Evolutionary conservation across 164 flowering plant species (phyloP), one percentile per base, ranked within the genome.

Genomic region (Paratinospora sagittata): DNA sequence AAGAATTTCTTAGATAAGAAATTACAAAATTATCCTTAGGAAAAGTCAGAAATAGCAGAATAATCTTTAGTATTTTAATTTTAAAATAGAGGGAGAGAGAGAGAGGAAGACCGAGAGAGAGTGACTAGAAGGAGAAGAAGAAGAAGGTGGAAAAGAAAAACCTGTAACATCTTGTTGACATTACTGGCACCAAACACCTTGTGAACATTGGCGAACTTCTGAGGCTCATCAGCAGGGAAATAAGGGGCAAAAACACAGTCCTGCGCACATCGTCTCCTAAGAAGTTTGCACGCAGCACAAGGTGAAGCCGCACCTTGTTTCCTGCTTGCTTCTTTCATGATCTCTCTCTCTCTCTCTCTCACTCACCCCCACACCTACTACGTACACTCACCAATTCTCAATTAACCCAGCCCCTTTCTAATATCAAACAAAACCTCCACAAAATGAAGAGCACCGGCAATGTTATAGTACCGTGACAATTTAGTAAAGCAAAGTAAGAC

Each of bases 121-220:
- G 58, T n/a, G n/a, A n/a, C n/a, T n/a, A 4, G 6, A 49, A 17
- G 11, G 58, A 49, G n/a, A 30, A 1, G 34, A 30, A 30, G 34
- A 30, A 30, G 34, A 4, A 4, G 34, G 34, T 30, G 34, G 34
- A 30, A 30, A 30, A 19, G 58, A 41, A 37, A n/a, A 64, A 90
- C 97, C 92, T 91, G 97, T 24, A 91, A 74, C 92, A 89, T 88
- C 79, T 91, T 91, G 90, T 88, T 91, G 79, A 91, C 94, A 82
- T 91, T 91, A 82, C 97, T 91, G 39, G 97, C 97, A 24, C 97
- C 97, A 68, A 91, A 91, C 24, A 91, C 97, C 82, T 87, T 88
- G 77, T 91, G 97, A 17, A 91, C 97, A 45, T 88, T 87, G 17
- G 94, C 97, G 66, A 91, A 91, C 81, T 91, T 91, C n/a, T 87